Evolutionary conservation across 2,329 filamentous ascomycete species (phyloP).

Genomic region (Periconia sp.): DNA sequence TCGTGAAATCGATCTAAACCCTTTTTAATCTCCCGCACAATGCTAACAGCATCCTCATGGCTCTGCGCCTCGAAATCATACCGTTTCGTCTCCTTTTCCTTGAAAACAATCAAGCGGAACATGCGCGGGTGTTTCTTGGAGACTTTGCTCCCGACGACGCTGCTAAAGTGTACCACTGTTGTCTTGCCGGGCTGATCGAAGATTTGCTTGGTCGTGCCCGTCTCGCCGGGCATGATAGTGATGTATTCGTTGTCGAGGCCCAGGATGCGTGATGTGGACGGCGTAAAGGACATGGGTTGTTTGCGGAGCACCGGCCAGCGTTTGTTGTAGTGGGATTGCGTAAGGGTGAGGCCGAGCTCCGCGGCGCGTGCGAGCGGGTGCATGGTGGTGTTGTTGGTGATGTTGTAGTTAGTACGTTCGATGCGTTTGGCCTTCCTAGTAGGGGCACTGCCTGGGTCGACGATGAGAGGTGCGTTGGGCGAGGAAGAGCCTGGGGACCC

Average conservation of each 20-base stretch:
- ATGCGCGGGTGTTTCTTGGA: slow-evolving; percentile 77
- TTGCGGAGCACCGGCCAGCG: slow-evolving; percentile 81
- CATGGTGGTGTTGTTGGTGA: slow-evolving; percentile 51
- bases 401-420: slow-evolving; percentile 21
- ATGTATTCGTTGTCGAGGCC: slow-evolving; percentile 85
- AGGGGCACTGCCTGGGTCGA: slow-evolving; percentile 53
- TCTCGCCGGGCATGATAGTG: slow-evolving; percentile 71
- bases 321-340: slow-evolving; percentile 56
- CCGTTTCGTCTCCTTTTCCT: slow-evolving; percentile 73
- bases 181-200: slow-evolving; percentile 67
- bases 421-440: slow-evolving; percentile 60
- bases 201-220: slow-evolving; percentile 59
- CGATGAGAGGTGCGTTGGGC: slow-evolving; percentile 66
- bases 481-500: slow-evolving; percentile 71
- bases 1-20: slow-evolving; percentile 69
- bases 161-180: slow-evolving; percentile 80
- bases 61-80: slow-evolving; percentile 84
- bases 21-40: slow-evolving; percentile 76
- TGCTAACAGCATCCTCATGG: slow-evolving; percentile 72
- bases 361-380: slow-evolving; percentile 67
- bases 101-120: slow-evolving; percentile 78
- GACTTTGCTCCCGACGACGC: slow-evolving; percentile 80
- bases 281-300: slow-evolving; percentile 78
- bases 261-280: slow-evolving; percentile 72
- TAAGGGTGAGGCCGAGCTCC: slow-evolving; percentile 44